A percentile compares a stretch with the other conserved stretches of the same genome.
phyloP scores from a whole-genome alignment of 257 asterid genomes.

The Ocimum tenuiflorum region DNA sequence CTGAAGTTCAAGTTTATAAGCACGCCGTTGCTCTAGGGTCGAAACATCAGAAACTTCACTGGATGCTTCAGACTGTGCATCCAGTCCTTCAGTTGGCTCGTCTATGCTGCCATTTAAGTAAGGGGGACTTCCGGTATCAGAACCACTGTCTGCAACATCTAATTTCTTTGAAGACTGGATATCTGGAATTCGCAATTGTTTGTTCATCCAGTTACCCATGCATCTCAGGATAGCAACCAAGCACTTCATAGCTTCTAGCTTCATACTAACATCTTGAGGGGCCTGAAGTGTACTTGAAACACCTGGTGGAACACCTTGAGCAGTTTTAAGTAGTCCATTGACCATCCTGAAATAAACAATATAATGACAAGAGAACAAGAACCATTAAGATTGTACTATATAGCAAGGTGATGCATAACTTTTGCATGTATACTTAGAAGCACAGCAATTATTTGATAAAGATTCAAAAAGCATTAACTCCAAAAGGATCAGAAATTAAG shows the following conservation, averaged over 20 bases:
- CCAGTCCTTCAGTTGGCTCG: conserved; percentile 67
- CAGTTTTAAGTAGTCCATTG: conserved; percentile 97
- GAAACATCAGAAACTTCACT: conserved; percentile 86
- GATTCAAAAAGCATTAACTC: conserved; percentile 11
- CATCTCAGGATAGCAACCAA: conserved; percentile 74
- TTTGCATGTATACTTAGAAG: background rate
- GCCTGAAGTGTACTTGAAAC: conserved; percentile 67
- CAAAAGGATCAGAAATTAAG: background rate
- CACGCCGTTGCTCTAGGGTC: conserved; percentile 92
- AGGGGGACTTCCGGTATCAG: conserved; percentile 60
- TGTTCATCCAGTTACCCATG: conserved; percentile 99
- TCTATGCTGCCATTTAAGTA: conserved; percentile 60
- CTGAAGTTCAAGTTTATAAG: conserved; percentile 98
- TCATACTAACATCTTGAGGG: conserved; percentile 78
- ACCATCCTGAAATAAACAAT: conserved; percentile 64
- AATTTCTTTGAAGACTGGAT: conserved; percentile 53
- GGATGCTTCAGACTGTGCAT: conserved; percentile 80
- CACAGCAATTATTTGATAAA: conserved; percentile 3
- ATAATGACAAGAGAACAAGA: conserved; percentile 11
- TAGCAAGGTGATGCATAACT: background rate
- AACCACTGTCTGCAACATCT: conserved; percentile 50
- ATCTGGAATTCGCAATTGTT: conserved; percentile 86
- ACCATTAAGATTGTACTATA: conserved; percentile 7
- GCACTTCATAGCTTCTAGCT: conserved; percentile 93
- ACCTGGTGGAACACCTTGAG: conserved; percentile 98